A percentile compares a stretch with the other conserved stretches of the same genome.
Evolutionary conservation across 306 rosid species (phyloP).

Genomic region (Hippophae gyantsensis): DNA sequence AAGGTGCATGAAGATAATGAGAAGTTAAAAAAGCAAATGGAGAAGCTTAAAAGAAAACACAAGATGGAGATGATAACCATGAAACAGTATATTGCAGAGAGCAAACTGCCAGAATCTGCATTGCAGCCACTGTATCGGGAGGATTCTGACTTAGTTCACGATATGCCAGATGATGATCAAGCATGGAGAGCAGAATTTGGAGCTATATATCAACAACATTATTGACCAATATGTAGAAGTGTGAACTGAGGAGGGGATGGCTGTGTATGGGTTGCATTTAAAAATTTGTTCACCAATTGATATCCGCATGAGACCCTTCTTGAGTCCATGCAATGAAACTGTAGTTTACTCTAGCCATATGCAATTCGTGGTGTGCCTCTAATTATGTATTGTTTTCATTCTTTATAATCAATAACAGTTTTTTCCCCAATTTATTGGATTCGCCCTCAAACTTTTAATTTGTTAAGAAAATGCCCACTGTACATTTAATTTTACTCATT

Average conservation of each 20-base stretch:
- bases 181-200: constrained; percentile 96
- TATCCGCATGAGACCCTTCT: too few species aligned
- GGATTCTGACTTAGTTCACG: constrained; percentile 37
- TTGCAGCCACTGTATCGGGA: constrained; percentile 49
- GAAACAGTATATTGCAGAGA: constrained; percentile 88
- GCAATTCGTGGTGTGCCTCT: too few species aligned
- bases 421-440: too few species aligned
- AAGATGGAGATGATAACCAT: constrained; percentile 90
- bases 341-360: too few species aligned
- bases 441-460: too few species aligned
- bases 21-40: constrained; percentile 70
- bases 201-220: constrained; percentile 88
- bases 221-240: constrained; percentile 21
- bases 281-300: too few species aligned
- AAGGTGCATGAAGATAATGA: constrained; percentile 61
- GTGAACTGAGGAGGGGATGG: background rate
- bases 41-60: constrained; percentile 76
- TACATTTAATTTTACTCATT: too few species aligned
- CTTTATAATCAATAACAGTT: too few species aligned
- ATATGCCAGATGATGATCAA: constrained; percentile 61
- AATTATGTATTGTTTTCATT: too few species aligned
- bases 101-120: constrained; percentile 82
- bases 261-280: too few species aligned
- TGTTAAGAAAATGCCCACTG: too few species aligned
- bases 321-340: too few species aligned